Evolutionary conservation across 805 yeast species (phyloP).

Genomic region (Saccharomyces eubayanus): DNA sequence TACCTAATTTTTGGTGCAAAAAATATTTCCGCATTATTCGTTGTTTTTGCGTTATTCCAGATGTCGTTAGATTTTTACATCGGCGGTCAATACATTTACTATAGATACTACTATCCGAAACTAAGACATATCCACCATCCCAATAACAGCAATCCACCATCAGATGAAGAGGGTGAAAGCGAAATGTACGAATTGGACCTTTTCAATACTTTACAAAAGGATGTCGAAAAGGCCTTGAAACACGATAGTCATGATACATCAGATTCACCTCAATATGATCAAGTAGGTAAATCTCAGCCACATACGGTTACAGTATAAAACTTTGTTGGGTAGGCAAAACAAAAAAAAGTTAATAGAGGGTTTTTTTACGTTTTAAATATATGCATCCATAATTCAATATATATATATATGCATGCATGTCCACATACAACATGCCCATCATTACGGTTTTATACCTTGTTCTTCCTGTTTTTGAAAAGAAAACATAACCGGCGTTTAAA

Average conservation of each 20-base stretch:
- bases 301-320: not conserved
- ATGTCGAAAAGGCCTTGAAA: not conserved
- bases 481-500: not conserved
- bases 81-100: conserved; percentile 64
- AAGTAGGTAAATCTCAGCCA: not conserved
- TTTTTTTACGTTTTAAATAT: not conserved
- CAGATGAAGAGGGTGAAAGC: not conserved
- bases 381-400: not conserved
- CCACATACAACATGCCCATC: not conserved
- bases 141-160: not conserved
- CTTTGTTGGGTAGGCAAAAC: not conserved
- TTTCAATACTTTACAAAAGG: not conserved
- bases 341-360: not conserved
- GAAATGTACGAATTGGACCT: not conserved
- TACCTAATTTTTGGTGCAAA: conserved; percentile 71
- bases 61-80: conserved; percentile 66
- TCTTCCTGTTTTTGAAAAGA: not conserved
- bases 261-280: not conserved
- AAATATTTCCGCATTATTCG: conserved; percentile 55
- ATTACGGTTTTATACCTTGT: not conserved
- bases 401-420: not conserved
- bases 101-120: conserved; percentile 35
- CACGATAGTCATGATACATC: not conserved
- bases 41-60: conserved; percentile 68
- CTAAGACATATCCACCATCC: conserved; percentile 1